These are phyloP conservation scores for Phytophthora meadii DNA, from an alignment of 352 stramenopile species.

Conservation along the genomic window DNA sequence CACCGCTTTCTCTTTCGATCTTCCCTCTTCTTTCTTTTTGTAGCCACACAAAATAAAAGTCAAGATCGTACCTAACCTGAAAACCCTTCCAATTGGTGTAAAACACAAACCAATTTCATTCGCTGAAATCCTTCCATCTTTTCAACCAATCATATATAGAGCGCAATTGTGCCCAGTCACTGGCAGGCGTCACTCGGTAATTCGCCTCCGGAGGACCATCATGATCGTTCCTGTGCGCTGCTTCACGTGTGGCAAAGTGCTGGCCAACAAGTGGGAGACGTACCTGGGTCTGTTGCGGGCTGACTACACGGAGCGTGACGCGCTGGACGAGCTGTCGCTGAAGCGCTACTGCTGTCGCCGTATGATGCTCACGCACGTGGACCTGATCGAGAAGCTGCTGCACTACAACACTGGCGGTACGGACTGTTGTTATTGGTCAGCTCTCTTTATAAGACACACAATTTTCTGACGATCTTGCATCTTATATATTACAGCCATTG, in stretches of 20 bases:
- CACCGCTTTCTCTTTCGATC: constrained; percentile 3
- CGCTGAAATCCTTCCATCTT: not conserved
- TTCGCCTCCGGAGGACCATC: constrained; percentile 16
- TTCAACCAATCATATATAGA: constrained; percentile 2
- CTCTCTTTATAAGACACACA: not conserved
- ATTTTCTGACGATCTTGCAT: constrained; percentile 6
- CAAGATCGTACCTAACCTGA: constrained; percentile 19
- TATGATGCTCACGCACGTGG: constrained; percentile 99
- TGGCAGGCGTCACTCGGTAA: constrained; percentile 28
- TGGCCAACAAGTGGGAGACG: constrained; percentile 99
- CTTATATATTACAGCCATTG: constrained; percentile 62
- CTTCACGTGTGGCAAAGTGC: constrained; percentile 99
- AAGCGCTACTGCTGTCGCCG: constrained; percentile 99
- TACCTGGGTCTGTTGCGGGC: constrained; percentile 97
- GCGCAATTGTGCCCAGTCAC: constrained; percentile 2
- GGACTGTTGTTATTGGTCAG: constrained; percentile 11
- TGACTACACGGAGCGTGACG: constrained; percentile 98
- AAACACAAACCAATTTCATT: constrained; percentile 3
- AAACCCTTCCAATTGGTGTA: constrained; percentile 12
- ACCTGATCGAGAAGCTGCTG: constrained; percentile 99
- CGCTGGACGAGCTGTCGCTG: constrained; percentile 97
- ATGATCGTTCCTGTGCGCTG: constrained; percentile 99
- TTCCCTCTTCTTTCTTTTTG: constrained; percentile 23
- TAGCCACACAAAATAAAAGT: constrained; percentile 10
- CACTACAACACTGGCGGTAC: constrained; percentile 98